Percentiles rank a stretch among this genome's conserved stretches.
phyloP scores from a whole-genome alignment of 345 rosid species.

The Iberis pinnata region DNA sequence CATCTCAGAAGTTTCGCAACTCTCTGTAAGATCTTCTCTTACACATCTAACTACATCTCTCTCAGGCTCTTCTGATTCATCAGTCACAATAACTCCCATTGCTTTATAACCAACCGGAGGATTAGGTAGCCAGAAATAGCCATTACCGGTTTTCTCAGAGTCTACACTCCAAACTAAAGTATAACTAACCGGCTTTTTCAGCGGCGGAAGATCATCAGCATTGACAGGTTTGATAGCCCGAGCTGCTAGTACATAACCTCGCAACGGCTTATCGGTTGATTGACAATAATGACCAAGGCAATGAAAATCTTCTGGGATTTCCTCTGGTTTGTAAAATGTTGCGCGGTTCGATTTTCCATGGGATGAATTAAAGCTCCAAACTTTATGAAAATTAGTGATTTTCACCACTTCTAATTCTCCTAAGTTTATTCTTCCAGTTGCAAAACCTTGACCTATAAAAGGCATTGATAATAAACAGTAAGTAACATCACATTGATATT shows the following conservation, averaged over 20 bases:
- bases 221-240: slow-evolving; percentile 20
- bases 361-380: slow-evolving; percentile 51
- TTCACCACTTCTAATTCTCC: slow-evolving; percentile 63
- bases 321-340: slow-evolving; percentile 59
- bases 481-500: too few relatives aligned
- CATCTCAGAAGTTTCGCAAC: slow-evolving; percentile 53
- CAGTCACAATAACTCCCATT: slow-evolving; percentile 68
- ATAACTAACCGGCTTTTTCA: slow-evolving; percentile 53
- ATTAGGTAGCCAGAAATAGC: slow-evolving; percentile 81
- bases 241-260: slow-evolving; percentile 72
- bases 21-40: slow-evolving; percentile 72
- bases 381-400: slow-evolving; percentile 49
- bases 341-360: slow-evolving; percentile 41
- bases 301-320: slow-evolving; percentile 58
- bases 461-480: slow-evolving; percentile 1
- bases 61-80: slow-evolving; percentile 41
- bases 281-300: slow-evolving; percentile 82
- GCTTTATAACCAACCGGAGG: slow-evolving; percentile 77
- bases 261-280: slow-evolving; percentile 46
- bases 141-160: slow-evolving; percentile 32
- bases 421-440: slow-evolving; percentile 51
- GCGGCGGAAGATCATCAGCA: slow-evolving; percentile 35
- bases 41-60: slow-evolving; percentile 65
- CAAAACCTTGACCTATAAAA: slow-evolving; percentile 66
- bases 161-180: slow-evolving; percentile 47